Conservation (phyloP, 164 flowering plant genomes). For the Nelumbo lutea region DNA sequence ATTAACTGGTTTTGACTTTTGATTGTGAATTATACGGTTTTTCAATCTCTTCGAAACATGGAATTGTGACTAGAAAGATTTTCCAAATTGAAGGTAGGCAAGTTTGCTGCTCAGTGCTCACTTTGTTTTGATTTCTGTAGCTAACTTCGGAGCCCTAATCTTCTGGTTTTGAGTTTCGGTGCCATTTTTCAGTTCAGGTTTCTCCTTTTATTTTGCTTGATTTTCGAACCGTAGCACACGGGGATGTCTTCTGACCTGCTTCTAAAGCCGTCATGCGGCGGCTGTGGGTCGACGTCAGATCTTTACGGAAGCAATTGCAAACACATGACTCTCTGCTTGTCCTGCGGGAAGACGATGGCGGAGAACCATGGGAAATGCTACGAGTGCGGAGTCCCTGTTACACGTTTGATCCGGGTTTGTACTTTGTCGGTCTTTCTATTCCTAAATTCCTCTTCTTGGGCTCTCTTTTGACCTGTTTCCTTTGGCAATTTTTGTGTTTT, state of each 20-base stretch:
- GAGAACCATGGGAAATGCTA: slow-evolving; percentile 54
- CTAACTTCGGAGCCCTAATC: background rate
- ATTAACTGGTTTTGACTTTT: too few relatives aligned
- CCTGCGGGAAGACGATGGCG: slow-evolving; percentile 83
- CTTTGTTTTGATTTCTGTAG: background rate
- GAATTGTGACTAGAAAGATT: too few relatives aligned
- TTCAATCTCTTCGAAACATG: too few relatives aligned
- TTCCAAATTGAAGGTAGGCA: too few relatives aligned
- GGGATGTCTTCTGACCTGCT: slow-evolving; percentile 69
- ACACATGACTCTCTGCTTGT: slow-evolving; percentile 86
- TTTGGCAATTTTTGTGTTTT: too few relatives aligned
- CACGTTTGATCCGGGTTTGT: slow-evolving; percentile 72
- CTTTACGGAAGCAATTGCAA: slow-evolving; percentile 94
- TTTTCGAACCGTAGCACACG: background rate
- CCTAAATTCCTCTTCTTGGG: too few relatives aligned
- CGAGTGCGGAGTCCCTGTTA: slow-evolving; percentile 67
- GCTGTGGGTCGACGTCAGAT: slow-evolving; percentile 63
- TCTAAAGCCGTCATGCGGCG: slow-evolving; percentile 65
- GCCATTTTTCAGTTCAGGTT: background rate
- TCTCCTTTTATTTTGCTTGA: background rate
- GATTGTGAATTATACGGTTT: too few relatives aligned
- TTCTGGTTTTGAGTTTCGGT: background rate
- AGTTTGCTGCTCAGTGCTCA: too few relatives aligned
- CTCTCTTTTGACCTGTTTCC: too few relatives aligned
- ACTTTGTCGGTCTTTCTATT: too few relatives aligned